These are phyloP conservation scores for Crithidia sp. DNA, from an alignment of 208 protist species.

Conservation along the genomic window DNA sequence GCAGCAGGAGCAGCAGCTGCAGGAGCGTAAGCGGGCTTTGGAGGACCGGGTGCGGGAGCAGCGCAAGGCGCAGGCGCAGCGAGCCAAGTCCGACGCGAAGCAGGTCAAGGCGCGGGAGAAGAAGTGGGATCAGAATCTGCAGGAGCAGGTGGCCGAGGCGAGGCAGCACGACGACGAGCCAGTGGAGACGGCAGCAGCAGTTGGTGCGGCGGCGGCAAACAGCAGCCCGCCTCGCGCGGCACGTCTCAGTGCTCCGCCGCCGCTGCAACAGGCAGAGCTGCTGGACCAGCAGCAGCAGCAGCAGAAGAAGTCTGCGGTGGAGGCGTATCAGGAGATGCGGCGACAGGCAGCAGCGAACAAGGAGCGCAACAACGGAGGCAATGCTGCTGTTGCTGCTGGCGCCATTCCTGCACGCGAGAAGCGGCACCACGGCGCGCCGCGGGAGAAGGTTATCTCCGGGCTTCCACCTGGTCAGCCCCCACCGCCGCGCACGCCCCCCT, in stretches of 20 bases:
- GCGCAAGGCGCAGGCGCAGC: constrained; percentile 46
- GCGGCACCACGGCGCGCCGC: not conserved
- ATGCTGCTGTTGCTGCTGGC: too few species aligned
- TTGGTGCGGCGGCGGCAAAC: too few species aligned
- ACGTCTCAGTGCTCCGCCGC: not conserved
- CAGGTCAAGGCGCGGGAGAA: constrained; percentile 65
- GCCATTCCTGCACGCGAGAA: not conserved
- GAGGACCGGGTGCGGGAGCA: constrained; percentile 79
- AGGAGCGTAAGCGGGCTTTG: constrained; percentile 58
- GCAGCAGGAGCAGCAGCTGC: constrained; percentile 53
- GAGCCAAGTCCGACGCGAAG: constrained; percentile 50
- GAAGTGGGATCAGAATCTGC: constrained; percentile 78
- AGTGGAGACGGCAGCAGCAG: too few species aligned
- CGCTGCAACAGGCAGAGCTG: constrained; percentile 22
- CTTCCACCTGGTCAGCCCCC: constrained; percentile 41
- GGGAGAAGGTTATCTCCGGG: constrained; percentile 5
- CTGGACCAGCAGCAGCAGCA: constrained; percentile 31
- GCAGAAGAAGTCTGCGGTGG: constrained; percentile 35
- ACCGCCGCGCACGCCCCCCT: constrained; percentile 41
- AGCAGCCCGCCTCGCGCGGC: too few species aligned
- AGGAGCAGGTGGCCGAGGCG: constrained; percentile 47
- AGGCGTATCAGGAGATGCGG: constrained; percentile 82
- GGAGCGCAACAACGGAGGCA: constrained; percentile 38
- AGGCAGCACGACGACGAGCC: constrained; percentile 22
- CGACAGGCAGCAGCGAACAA: constrained; percentile 82